Percentiles rank a stretch among this genome's conserved stretches.
Evolutionary conservation across 208 protist species (phyloP).

Genomic region (Leishmania amazonensis): DNA sequence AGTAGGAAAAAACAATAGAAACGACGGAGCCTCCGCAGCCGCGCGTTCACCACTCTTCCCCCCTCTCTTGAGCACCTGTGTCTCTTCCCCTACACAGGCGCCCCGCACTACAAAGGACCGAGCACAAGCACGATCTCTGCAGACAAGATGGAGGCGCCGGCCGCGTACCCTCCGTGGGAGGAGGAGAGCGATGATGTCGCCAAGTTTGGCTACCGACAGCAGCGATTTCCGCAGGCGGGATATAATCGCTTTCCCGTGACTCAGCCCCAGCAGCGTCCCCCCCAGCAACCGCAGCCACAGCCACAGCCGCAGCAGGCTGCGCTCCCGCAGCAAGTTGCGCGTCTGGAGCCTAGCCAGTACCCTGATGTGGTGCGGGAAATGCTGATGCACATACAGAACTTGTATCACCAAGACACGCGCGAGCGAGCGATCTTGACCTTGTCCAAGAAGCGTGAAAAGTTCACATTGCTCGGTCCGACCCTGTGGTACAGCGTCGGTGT

Average conservation of each 20-base stretch:
- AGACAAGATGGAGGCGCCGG: slow-evolving; percentile 2
- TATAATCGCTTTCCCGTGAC: slow-evolving; percentile 10
- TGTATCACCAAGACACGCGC: slow-evolving; percentile 78
- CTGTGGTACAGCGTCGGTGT: slow-evolving; percentile 98
- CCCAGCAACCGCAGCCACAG: slow-evolving; percentile 21
- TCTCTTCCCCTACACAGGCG: neutral
- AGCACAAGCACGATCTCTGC: too few species aligned
- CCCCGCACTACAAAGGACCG: neutral
- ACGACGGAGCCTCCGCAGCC: neutral
- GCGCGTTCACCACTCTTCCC: neutral
- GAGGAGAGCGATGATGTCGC: neutral
- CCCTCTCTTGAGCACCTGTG: neutral
- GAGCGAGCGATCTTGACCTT: slow-evolving; percentile 95
- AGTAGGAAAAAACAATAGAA: neutral
- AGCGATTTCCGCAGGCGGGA: neutral
- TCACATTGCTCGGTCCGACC: slow-evolving; percentile 94
- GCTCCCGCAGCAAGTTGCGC: slow-evolving; percentile 16
- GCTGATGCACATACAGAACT: slow-evolving; percentile 47
- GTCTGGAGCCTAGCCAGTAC: slow-evolving; percentile 28
- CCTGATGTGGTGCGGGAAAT: slow-evolving; percentile 35
- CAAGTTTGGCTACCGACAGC: slow-evolving; percentile 11
- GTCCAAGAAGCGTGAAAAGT: slow-evolving; percentile 95
- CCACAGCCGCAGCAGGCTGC: slow-evolving; percentile 18
- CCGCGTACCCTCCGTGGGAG: slow-evolving; percentile 3
- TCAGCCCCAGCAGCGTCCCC: slow-evolving; percentile 4